phyloP scores from a whole-genome alignment of 441 rosid species.

The Gossypium laxum region DNA sequence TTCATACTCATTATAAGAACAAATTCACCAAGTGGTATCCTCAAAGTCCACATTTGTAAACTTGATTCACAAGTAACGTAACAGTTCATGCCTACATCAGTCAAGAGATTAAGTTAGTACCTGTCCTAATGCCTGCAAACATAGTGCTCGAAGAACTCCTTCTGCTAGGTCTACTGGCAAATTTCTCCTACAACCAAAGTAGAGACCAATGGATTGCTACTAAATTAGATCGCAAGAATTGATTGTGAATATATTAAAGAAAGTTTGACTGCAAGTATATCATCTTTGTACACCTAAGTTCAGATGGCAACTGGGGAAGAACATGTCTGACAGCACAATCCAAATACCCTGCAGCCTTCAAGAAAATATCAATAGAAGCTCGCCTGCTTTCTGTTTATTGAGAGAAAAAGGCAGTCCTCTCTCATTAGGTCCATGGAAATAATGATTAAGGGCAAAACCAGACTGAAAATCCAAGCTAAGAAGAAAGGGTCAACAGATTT shows the following conservation, averaged over 20 bases:
- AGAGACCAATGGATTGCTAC: slow-evolving; percentile 12
- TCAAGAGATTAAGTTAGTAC: slow-evolving; percentile 31
- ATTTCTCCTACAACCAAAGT: slow-evolving; percentile 49
- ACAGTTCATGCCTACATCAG: neutral
- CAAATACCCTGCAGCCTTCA: slow-evolving; percentile 94
- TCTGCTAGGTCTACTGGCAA: slow-evolving; percentile 88
- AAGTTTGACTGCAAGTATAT: slow-evolving; percentile 2
- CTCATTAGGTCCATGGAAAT: slow-evolving; percentile 7
- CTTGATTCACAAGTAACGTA: neutral
- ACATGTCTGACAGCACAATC: slow-evolving; percentile 86
- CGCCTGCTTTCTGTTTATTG: slow-evolving; percentile 64
- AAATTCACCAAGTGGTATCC: neutral
- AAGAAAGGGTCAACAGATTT: neutral
- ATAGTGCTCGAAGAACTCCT: slow-evolving; percentile 82
- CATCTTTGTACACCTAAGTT: slow-evolving; percentile 50
- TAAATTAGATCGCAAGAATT: slow-evolving; percentile 5
- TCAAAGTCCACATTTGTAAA: neutral
- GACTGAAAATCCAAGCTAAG: neutral
- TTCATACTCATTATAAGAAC: neutral
- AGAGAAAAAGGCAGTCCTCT: slow-evolving; percentile 11
- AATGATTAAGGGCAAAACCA: neutral
- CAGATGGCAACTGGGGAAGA: slow-evolving; percentile 69
- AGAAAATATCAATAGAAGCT: slow-evolving; percentile 76
- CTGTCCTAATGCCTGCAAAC: slow-evolving; percentile 94
- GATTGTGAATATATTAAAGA: neutral